Evolutionary conservation across 768 basidiomycete genomes (phyloP).

Genomic region (Agaricus bisporus): DNA sequence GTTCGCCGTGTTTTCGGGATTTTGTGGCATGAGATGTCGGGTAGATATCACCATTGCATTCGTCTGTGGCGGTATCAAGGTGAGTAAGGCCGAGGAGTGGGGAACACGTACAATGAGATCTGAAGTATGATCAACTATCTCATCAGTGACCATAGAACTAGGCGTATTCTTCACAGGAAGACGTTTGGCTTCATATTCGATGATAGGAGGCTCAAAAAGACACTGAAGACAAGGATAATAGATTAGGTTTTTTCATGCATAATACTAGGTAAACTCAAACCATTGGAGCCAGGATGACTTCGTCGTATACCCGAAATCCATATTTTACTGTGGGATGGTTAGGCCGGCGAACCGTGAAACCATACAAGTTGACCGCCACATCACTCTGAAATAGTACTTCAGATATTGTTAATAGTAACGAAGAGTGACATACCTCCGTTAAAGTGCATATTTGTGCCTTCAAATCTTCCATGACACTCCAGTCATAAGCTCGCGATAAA

Average conservation of each 20-base stretch:
- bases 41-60: conserved; percentile 90
- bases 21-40: conserved; percentile 59
- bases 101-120: conserved; percentile 44
- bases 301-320: conserved; percentile 87
- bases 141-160: conserved; percentile 68
- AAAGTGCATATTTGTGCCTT: conserved; percentile 83
- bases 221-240: conserved; percentile 44
- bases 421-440: conserved; percentile 58
- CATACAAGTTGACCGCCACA: conserved; percentile 85
- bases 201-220: conserved; percentile 88
- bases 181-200: conserved; percentile 82
- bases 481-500: conserved; percentile 74
- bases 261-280: conserved; percentile 33
- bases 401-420: conserved; percentile 4
- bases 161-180: conserved; percentile 24
- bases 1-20: conserved; percentile 19
- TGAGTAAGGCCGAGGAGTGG: conserved; percentile 1
- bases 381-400: conserved; percentile 51
- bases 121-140: conserved; percentile 52
- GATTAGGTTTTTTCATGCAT: not conserved
- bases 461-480: conserved; percentile 87
- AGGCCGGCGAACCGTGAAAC: conserved; percentile 80
- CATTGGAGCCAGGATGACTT: conserved; percentile 92
- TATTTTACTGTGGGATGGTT: conserved; percentile 80
- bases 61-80: conserved; percentile 45